phyloP scores from a whole-genome alignment of 2,329 filamentous ascomycete species.

The Aspergillus fijiensis region DNA sequence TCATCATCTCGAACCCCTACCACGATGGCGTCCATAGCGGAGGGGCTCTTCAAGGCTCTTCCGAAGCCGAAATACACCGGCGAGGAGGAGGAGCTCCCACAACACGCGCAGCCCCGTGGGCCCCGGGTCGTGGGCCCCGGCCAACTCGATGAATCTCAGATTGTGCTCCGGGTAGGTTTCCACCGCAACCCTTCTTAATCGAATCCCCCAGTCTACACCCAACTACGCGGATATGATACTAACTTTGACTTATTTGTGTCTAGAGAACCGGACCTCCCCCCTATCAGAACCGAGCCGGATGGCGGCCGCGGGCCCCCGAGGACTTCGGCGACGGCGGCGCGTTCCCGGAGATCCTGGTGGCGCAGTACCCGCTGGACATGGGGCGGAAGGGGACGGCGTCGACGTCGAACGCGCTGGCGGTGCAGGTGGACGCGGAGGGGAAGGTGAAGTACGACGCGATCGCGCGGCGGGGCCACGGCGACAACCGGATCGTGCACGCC shows the following conservation, averaged over 20 bases:
- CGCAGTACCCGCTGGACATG: slow-evolving; percentile 96
- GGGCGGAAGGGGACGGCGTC: slow-evolving; percentile 70
- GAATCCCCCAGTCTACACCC: not conserved
- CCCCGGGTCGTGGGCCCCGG: slow-evolving; percentile 77
- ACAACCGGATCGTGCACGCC: slow-evolving; percentile 82
- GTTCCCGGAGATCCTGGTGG: slow-evolving; percentile 89
- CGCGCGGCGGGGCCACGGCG: slow-evolving; percentile 81
- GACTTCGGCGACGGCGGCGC: slow-evolving; percentile 96
- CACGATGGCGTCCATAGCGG: slow-evolving; percentile 65
- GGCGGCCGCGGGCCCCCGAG: slow-evolving; percentile 83
- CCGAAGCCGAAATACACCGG: slow-evolving; percentile 90
- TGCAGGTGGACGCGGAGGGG: slow-evolving; percentile 86
- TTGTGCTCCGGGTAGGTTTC: slow-evolving; percentile 69
- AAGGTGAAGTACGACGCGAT: slow-evolving; percentile 97
- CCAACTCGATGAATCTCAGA: slow-evolving; percentile 79
- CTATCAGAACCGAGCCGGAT: slow-evolving; percentile 83
- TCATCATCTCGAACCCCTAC: slow-evolving; percentile 18
- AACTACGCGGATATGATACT: too few relatives aligned
- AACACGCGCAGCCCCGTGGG: slow-evolving; percentile 71
- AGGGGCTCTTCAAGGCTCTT: slow-evolving; percentile 74
- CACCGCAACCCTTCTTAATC: not conserved
- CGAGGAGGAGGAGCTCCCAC: slow-evolving; percentile 77
- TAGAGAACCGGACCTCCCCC: slow-evolving; percentile 79
- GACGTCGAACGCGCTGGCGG: slow-evolving; percentile 81
- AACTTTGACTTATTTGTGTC: not conserved